Evolutionary conservation across 805 yeast species (phyloP), one percentile per base, ranked within the genome.

Genomic region (Candida pseudoglaebosa): DNA sequence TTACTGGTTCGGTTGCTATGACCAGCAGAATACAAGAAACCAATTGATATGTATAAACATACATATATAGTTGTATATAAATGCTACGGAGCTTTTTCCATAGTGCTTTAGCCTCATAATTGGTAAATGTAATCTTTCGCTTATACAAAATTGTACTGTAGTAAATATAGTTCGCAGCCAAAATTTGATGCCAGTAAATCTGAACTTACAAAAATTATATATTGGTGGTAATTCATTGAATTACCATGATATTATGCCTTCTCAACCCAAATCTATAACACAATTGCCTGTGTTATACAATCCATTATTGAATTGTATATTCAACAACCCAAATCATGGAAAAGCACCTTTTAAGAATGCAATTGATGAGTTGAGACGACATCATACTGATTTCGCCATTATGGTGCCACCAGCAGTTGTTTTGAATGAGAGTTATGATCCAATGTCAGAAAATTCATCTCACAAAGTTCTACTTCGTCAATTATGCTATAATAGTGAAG

Each of bases 231-330:
- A 19, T 2, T 19, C 9, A 15, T n/a, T 16, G 12, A 22, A 28
- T 12, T 17, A 39, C 36, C 12, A 33, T 33, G 36, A 33, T 21
- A 33, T 21, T 21, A 41, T 38, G 44, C 28, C 37, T 24, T 22
- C 47, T n/a, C 33, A 34, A 22, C 36, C 47, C 18, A 38, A 39
- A 38, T 34, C 48, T 19, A 37, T 43, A 13, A 43, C 52, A 28
- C 75, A 75, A 48, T 64, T 76, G 24, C 85, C 86, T 2, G 53
- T 69, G 32, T 61, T 81, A 39, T 59, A 73, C 40, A 82, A 84
- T 49, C 88, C 90, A 6, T 62, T 81, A 24, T 61, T 84, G 22
- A 79, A 83, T 55, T 70, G 79, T 28, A 57, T 84, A 5, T 82
- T 84, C 65, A 80, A 82, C 60, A 78, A 82, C 48, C 82, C 84